These are phyloP conservation scores for Xerophyta viscosa DNA, from an alignment of 106 monocot species.

Conservation along the genomic window DNA sequence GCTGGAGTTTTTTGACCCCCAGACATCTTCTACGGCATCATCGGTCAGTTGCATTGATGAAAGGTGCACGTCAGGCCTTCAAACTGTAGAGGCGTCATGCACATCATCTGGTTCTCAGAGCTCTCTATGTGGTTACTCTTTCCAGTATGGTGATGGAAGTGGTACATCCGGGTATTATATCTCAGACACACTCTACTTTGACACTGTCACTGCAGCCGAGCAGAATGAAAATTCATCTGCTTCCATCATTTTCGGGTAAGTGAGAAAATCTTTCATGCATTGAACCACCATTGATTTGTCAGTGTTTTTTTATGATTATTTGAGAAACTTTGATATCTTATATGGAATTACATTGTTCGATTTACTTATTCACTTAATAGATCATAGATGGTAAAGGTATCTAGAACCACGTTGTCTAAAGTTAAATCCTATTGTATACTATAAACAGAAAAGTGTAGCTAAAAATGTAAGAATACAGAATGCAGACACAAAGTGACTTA, in stretches of 20 bases:
- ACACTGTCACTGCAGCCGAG: constrained; percentile 35
- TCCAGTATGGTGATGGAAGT: constrained; percentile 95
- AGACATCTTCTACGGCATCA: constrained; percentile 52
- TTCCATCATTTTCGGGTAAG: constrained; percentile 80
- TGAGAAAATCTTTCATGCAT: too few species aligned
- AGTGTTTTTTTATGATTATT: too few species aligned
- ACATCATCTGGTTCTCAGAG: constrained; percentile 24
- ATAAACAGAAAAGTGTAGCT: too few species aligned
- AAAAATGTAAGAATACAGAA: too few species aligned
- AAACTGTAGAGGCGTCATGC: constrained; percentile 49
- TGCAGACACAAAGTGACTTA: too few species aligned
- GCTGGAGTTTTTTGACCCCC: constrained; percentile 65
- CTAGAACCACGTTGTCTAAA: too few species aligned
- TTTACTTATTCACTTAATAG: too few species aligned
- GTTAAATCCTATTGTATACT: too few species aligned
- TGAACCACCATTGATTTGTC: too few species aligned
- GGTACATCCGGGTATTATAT: constrained; percentile 89
- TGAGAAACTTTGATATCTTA: too few species aligned
- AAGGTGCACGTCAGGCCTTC: constrained; percentile 46
- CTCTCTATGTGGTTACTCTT: constrained; percentile 59
- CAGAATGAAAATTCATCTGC: constrained; percentile 62
- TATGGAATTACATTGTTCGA: too few species aligned
- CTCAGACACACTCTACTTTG: constrained; percentile 64
- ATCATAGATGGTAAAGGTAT: too few species aligned
- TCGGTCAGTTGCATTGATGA: constrained; percentile 52